Evolutionary conservation across 495 filamentous ascomycete genomes (phyloP).

Genomic region (Corynascus novoguineensis): DNA sequence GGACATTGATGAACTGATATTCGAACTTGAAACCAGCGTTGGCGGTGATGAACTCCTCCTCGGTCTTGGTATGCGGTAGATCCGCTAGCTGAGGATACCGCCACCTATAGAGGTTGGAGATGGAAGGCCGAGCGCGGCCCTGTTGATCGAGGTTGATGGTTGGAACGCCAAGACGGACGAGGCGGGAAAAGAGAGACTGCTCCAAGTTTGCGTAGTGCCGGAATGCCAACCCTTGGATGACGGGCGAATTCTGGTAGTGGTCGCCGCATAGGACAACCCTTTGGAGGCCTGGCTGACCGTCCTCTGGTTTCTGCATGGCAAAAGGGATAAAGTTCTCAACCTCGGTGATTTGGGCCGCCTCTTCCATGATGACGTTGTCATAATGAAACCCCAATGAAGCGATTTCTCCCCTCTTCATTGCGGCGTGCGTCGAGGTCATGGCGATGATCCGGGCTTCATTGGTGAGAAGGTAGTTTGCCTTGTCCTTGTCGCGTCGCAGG

Average conservation of each 20-base stretch:
- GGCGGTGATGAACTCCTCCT: slow-evolving; percentile 67
- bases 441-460: slow-evolving; percentile 95
- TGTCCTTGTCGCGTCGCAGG: slow-evolving; percentile 76
- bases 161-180: slow-evolving; percentile 86
- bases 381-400: slow-evolving; percentile 89
- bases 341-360: slow-evolving; percentile 96
- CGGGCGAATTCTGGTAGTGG: slow-evolving; percentile 92
- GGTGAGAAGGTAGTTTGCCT: slow-evolving; percentile 88
- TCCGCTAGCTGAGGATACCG: slow-evolving; percentile 78
- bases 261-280: slow-evolving; percentile 90
- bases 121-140: slow-evolving; percentile 77
- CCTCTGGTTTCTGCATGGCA: slow-evolving; percentile 75
- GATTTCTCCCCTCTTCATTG: slow-evolving; percentile 94
- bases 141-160: slow-evolving; percentile 87
- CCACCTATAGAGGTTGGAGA: slow-evolving; percentile 91
- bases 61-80: slow-evolving; percentile 63
- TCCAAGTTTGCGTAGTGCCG: slow-evolving; percentile 93
- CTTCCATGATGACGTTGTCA: slow-evolving; percentile 98
- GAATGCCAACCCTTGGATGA: slow-evolving; percentile 95
- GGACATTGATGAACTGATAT: slow-evolving; percentile 95
- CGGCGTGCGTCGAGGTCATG: slow-evolving; percentile 97
- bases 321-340: slow-evolving; percentile 95
- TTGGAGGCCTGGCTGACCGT: slow-evolving; percentile 70
- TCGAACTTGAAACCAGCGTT: slow-evolving; percentile 92
- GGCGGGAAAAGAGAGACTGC: slow-evolving; percentile 86